Percentiles rank a stretch among this genome's conserved stretches.
Conservation (phyloP, 2,329 filamentous ascomycete genomes). For the Leptosphaerulina australis region DNA sequence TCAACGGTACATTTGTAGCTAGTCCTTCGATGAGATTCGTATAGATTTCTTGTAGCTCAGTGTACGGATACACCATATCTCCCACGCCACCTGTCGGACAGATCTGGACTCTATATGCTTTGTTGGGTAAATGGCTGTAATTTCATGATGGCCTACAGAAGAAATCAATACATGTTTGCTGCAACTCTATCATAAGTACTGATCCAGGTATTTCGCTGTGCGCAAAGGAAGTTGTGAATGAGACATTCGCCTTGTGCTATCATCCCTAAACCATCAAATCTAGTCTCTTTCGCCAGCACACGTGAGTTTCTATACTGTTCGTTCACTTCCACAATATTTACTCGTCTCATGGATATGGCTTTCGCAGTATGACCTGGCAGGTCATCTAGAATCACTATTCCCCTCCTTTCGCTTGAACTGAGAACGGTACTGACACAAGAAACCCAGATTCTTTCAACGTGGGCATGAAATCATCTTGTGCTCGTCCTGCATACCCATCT, state of each 20-base stretch:
- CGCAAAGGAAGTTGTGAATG: conserved; percentile 21
- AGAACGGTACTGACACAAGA: conserved; percentile 28
- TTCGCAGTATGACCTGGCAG: conserved; percentile 11
- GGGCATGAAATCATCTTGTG: conserved; percentile 32
- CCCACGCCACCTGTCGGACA: conserved; percentile 31
- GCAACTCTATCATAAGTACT: conserved; percentile 43
- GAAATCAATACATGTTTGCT: conserved; percentile 41
- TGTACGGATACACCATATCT: conserved; percentile 11
- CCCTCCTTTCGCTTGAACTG: conserved; percentile 20
- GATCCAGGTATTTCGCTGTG: conserved; percentile 34
- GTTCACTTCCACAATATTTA: conserved; percentile 4
- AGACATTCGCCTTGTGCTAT: conserved; percentile 25
- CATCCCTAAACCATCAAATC: conserved; percentile 22
- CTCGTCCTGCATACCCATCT: conserved; percentile 32
- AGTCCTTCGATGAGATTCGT: conserved; percentile 11
- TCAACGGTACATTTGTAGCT: conserved; percentile 33
- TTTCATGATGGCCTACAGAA: conserved; percentile 40
- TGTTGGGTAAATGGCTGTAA: conserved; percentile 30
- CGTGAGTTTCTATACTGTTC: conserved; percentile 12
- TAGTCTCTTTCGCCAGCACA: conserved; percentile 5
- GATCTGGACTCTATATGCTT: conserved; percentile 34
- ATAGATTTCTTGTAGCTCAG: conserved; percentile 16
- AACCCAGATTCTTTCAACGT: conserved; percentile 22
- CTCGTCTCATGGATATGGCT: conserved; percentile 5
- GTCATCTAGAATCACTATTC: conserved; percentile 26